phyloP scores from a whole-genome alignment of 2,329 filamentous ascomycete species.

The Cadophora sp. region DNA sequence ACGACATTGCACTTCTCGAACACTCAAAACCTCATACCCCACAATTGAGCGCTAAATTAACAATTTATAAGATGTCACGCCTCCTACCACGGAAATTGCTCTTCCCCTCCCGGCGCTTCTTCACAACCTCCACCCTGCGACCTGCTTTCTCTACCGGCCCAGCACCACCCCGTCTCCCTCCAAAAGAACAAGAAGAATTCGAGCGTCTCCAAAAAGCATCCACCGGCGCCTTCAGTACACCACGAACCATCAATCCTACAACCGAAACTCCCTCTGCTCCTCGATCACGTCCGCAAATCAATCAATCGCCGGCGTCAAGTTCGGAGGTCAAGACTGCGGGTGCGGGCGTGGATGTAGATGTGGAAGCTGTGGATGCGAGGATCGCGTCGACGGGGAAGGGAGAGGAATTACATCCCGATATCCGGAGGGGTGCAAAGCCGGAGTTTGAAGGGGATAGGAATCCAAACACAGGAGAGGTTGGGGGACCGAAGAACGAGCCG shows the following conservation, averaged over 20 bases:
- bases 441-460: slow-evolving; percentile 95
- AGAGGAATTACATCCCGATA: slow-evolving; percentile 72
- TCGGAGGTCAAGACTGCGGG: slow-evolving; percentile 25
- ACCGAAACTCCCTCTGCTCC: slow-evolving; percentile 26
- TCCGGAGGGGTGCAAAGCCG: slow-evolving; percentile 78
- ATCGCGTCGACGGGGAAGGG: slow-evolving; percentile 63
- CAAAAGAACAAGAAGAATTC: slow-evolving; percentile 88
- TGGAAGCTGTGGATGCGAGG: slow-evolving; percentile 46
- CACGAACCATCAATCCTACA: slow-evolving; percentile 40
- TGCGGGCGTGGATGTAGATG: slow-evolving; percentile 30
- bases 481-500: slow-evolving; percentile 97
- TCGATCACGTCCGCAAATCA: slow-evolving; percentile 49
- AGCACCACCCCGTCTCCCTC: slow-evolving; percentile 83
- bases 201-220: slow-evolving; percentile 82
- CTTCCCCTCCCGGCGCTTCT: slow-evolving; percentile 40
- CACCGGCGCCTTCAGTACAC: slow-evolving; percentile 79
- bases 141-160: slow-evolving; percentile 60
- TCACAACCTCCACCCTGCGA: slow-evolving; percentile 38
- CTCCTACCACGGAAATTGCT: slow-evolving; percentile 38
- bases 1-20: background rate
- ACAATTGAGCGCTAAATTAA: background rate
- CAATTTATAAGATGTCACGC: slow-evolving; percentile 39
- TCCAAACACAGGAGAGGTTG: slow-evolving; percentile 92
- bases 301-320: slow-evolving; percentile 52
- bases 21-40: background rate